phyloP scores from a whole-genome alignment of 176 grass and related monocot species.

The Lolium multiflorum region DNA sequence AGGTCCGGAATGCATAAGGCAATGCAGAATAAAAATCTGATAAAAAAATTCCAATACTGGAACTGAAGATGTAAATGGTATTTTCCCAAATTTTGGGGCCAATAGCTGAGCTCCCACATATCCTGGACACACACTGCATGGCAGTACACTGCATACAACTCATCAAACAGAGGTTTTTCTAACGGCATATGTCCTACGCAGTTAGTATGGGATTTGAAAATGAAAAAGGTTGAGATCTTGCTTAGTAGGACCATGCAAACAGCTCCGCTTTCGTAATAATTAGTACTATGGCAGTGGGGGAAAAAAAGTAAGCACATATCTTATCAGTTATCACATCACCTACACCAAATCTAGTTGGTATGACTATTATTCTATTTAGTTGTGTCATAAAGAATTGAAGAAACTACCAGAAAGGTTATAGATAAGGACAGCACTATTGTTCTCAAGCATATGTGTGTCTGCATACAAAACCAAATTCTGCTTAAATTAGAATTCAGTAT shows the following conservation, averaged over 20 bases:
- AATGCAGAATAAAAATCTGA: background rate
- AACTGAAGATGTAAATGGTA: background rate
- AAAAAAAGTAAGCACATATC: background rate
- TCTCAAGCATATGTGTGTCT: background rate
- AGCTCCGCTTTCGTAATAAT: background rate
- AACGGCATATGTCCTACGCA: background rate
- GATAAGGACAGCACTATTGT: background rate
- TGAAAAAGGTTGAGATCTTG: background rate
- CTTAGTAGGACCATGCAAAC: constrained; percentile 10
- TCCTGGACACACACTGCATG: background rate
- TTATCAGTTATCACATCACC: background rate
- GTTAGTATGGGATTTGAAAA: background rate
- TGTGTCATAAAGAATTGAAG: background rate
- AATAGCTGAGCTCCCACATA: background rate
- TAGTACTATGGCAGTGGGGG: background rate
- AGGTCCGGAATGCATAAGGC: background rate
- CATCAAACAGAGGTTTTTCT: background rate
- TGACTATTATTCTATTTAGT: background rate
- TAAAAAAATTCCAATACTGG: constrained; percentile 9
- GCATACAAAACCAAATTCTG: constrained; percentile 7
- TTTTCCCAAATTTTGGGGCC: background rate
- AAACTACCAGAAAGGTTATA: background rate
- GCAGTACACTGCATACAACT: constrained; percentile 17
- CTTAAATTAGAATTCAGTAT: background rate
- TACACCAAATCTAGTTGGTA: constrained; percentile 11